Percentiles rank a stretch among this genome's conserved stretches.
These are phyloP conservation scores for Hemisphaericaspora xylanilytica DNA, from an alignment of 1,139 yeast species.

Conservation along the genomic window DNA sequence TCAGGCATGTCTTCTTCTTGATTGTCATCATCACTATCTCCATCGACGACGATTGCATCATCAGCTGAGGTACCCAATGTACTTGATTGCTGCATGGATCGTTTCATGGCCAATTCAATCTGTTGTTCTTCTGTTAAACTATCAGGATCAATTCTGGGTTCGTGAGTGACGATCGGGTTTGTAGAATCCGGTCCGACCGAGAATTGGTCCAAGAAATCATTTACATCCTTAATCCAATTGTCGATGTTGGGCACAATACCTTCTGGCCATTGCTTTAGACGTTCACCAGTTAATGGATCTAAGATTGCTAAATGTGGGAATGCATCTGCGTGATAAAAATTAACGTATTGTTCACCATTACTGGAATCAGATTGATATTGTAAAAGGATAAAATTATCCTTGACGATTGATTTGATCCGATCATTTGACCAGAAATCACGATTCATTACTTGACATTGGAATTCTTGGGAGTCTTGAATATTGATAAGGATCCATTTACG, in stretches of 20 bases:
- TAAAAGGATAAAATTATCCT: slow-evolving; percentile 69
- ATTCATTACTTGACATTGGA: slow-evolving; percentile 84
- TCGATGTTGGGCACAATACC: slow-evolving; percentile 56
- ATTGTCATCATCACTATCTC: slow-evolving; percentile 16
- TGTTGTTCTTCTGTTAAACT: slow-evolving; percentile 82
- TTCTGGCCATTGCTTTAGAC: slow-evolving; percentile 67
- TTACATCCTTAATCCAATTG: slow-evolving; percentile 60
- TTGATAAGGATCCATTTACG: slow-evolving; percentile 85
- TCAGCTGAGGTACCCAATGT: slow-evolving; percentile 24
- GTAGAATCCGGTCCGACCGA: slow-evolving; percentile 63
- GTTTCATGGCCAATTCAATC: slow-evolving; percentile 70
- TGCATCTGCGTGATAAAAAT: slow-evolving; percentile 63
- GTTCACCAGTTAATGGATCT: slow-evolving; percentile 95
- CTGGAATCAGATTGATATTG: slow-evolving; percentile 79
- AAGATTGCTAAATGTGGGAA: slow-evolving; percentile 89
- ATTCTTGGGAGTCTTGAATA: slow-evolving; percentile 81
- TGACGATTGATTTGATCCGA: slow-evolving; percentile 62
- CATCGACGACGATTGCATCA: slow-evolving; percentile 27
- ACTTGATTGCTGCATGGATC: slow-evolving; percentile 44
- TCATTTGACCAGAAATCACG: slow-evolving; percentile 88
- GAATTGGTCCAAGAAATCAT: slow-evolving; percentile 58
- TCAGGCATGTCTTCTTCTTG: slow-evolving; percentile 6
- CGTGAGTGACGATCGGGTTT: slow-evolving; percentile 67
- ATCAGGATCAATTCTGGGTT: slow-evolving; percentile 54
- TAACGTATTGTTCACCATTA: slow-evolving; percentile 66